Conservation (phyloP, 352 stramenopile genomes). For the Pythium biforme region DNA sequence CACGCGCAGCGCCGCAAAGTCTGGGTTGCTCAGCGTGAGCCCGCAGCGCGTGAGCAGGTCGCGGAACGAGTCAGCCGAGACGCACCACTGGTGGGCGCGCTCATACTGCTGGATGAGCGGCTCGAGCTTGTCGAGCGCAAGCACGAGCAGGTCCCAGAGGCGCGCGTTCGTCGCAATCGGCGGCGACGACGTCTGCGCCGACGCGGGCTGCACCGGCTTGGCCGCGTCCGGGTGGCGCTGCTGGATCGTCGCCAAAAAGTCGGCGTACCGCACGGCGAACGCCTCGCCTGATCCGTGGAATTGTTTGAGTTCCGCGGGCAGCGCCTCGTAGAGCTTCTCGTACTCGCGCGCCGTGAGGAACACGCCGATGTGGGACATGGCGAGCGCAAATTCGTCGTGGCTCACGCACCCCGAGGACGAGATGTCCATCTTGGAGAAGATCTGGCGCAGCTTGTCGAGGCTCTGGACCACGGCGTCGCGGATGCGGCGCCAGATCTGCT, state of each 20-base stretch:
- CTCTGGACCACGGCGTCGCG: constrained; percentile 44
- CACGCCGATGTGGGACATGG: constrained; percentile 67
- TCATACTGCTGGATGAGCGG: constrained; percentile 57
- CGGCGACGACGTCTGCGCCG: constrained; percentile 39
- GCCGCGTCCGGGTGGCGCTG: constrained; percentile 22
- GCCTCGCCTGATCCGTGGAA: constrained; percentile 9
- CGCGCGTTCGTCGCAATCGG: constrained; percentile 34
- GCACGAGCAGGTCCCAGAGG: constrained; percentile 65
- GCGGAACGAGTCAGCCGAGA: constrained; percentile 62
- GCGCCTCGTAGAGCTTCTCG: constrained; percentile 58
- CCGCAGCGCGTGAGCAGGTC: constrained; percentile 59
- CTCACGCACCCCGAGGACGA: constrained; percentile 57
- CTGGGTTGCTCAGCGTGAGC: constrained; percentile 61
- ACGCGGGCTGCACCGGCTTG: constrained; percentile 34
- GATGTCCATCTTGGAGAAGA: constrained; percentile 84
- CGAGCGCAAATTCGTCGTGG: constrained; percentile 69
- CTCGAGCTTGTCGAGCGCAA: constrained; percentile 44
- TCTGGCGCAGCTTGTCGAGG: constrained; percentile 66
- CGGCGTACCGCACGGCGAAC: constrained; percentile 62
- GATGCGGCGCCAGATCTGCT: constrained; percentile 59
- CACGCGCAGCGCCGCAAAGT: constrained; percentile 67
- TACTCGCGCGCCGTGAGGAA: constrained; percentile 69
- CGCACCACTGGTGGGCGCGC: constrained; percentile 44
- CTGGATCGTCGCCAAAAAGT: constrained; percentile 52
- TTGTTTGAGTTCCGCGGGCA: constrained; percentile 39